These are phyloP conservation scores for Sporobolomyces pararoseus DNA, from an alignment of 768 basidiomycete genomes.

Conservation along the genomic window DNA sequence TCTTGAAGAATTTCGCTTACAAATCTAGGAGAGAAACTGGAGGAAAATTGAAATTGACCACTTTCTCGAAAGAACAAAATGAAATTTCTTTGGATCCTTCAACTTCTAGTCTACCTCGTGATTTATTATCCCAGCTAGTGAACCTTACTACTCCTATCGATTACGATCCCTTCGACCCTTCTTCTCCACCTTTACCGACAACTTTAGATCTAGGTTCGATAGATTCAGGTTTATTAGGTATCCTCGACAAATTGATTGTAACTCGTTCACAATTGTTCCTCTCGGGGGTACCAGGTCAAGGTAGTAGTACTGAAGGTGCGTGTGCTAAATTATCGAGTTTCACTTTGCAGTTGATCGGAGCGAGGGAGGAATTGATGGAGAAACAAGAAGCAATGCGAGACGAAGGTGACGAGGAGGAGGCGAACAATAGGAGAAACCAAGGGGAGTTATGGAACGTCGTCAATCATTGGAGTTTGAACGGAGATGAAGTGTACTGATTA, in stretches of 20 bases:
- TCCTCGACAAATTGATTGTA: slow-evolving; percentile 60
- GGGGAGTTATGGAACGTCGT: slow-evolving; percentile 31
- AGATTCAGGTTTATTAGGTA: slow-evolving; percentile 58
- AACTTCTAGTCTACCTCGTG: not conserved
- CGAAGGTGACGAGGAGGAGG: slow-evolving; percentile 15
- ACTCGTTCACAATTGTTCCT: slow-evolving; percentile 57
- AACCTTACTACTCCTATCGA: slow-evolving; percentile 6
- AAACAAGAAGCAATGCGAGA: slow-evolving; percentile 36
- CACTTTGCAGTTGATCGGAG: slow-evolving; percentile 57
- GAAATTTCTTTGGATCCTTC: slow-evolving; percentile 38
- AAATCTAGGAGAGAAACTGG: not conserved
- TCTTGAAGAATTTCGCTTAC: slow-evolving; percentile 55
- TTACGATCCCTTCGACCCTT: not conserved
- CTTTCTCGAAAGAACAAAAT: slow-evolving; percentile 51
- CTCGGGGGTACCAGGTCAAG: slow-evolving; percentile 48
- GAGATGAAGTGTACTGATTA: slow-evolving; percentile 20
- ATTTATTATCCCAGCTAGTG: not conserved
- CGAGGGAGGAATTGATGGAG: slow-evolving; percentile 48
- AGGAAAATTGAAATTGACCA: slow-evolving; percentile 53
- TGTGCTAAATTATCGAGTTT: slow-evolving; percentile 54
- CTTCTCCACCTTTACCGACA: not conserved
- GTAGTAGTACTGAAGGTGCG: slow-evolving; percentile 24
- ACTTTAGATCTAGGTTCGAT: slow-evolving; percentile 35
- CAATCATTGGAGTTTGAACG: slow-evolving; percentile 19
- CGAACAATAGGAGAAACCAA: not conserved